Evolutionary conservation across 23 red algal genomes (phyloP), one percentile per base, ranked within the genome.

Genomic region (Chondrus crispus): DNA sequence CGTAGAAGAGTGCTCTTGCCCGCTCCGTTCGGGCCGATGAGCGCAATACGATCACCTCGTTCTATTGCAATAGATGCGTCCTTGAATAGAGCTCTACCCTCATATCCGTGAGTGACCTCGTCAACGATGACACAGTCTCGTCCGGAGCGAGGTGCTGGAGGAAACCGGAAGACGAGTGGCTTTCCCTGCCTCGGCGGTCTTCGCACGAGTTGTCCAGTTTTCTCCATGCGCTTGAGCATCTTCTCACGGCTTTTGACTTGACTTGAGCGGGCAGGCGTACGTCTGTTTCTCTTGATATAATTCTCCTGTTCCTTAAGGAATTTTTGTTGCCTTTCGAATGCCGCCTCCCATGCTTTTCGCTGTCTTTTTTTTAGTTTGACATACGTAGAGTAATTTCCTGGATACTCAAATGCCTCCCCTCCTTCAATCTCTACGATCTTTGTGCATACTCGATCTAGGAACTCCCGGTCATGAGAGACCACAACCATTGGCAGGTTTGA

Each of bases 1-100:
- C 97, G 85, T 46, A 98, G 83, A 22, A 98, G 89, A 10, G 97
- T 98, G 39, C 91, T 95, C 63, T 98, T 98, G 55, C 97, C 97
- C 50, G 82, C 75, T 14, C 97, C 97, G 46, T 98, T 98, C 5
- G 97, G 94, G 46, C 97, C 97, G 5, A 98, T 89, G 1, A 98
- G 57, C 0, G 97, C 97, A 46, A 98, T 94, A 3, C 94, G 87
- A 46, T 98, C 97, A 64, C 97, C 97, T 29, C 97, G 85, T 87
- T 98, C 97, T 35, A 98, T 74, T 1, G 93, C 88, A 36, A 98
- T 91, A 11, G 88, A 91, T 5, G 91, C 93, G 87, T 98, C 89
- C 22, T 91, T 55, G 84, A 98, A 98, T 24, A 98, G 78, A 2
- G 72, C 73, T 12, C 47, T 41, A 32, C 80, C 94, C 10, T 68